Percentiles rank a stretch among this genome's conserved stretches.
These are phyloP conservation scores for Vitis labrusca DNA, from an alignment of 164 flowering plant genomes.

Conservation along the genomic window DNA sequence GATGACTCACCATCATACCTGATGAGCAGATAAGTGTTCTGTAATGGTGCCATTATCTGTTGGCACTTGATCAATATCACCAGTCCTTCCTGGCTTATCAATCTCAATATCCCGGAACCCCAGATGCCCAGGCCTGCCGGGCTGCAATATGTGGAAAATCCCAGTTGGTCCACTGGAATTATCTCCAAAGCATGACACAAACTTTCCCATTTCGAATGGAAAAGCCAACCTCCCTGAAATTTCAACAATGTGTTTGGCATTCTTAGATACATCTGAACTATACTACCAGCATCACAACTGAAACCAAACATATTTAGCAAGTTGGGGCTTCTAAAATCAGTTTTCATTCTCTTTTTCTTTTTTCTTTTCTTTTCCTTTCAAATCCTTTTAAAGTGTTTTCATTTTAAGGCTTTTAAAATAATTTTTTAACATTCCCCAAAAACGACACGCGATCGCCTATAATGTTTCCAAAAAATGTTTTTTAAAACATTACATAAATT, in stretches of 20 bases:
- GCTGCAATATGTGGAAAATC: slow-evolving; percentile 5
- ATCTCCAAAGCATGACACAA: slow-evolving; percentile 6
- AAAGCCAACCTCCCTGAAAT: slow-evolving; percentile 21
- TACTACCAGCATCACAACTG: too few species aligned
- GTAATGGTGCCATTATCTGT: slow-evolving; percentile 4
- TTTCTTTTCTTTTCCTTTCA: too few species aligned
- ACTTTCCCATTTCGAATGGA: slow-evolving; percentile 13
- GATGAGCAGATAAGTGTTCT: slow-evolving; percentile 30
- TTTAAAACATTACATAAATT: too few species aligned
- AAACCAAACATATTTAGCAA: too few species aligned
- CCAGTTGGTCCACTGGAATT: slow-evolving; percentile 5
- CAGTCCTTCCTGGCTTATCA: slow-evolving; percentile 7
- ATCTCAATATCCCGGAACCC: slow-evolving; percentile 2
- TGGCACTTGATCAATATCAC: slow-evolving; percentile 5
- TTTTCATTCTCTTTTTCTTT: too few species aligned
- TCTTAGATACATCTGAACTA: too few species aligned
- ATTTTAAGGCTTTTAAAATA: too few species aligned
- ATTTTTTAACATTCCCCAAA: too few species aligned
- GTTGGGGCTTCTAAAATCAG: too few species aligned
- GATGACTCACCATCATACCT: slow-evolving; percentile 83
- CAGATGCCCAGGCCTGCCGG: background rate
- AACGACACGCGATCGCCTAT: too few species aligned
- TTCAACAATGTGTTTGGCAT: background rate
- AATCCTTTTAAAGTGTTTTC: too few species aligned
- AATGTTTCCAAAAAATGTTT: too few species aligned